A percentile compares a stretch with the other conserved stretches of the same genome.
Evolutionary conservation across 1,139 yeast species (phyloP).

Genomic region (Blastobotrys serpentis): DNA sequence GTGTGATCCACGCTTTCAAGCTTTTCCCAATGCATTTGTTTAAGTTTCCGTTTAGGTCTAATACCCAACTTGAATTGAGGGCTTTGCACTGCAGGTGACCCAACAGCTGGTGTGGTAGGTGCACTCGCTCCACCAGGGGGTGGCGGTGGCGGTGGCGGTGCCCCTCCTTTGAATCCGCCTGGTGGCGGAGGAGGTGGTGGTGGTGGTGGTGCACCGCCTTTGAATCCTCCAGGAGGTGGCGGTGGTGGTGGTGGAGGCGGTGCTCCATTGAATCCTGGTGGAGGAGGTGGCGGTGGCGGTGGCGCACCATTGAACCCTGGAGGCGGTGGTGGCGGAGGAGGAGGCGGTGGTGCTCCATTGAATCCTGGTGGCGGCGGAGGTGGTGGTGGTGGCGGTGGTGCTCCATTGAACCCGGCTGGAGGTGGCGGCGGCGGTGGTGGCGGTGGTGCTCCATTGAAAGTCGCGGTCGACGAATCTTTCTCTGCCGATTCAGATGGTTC

Average conservation of each 20-base stretch:
- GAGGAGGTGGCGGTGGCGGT: constrained; percentile 40
- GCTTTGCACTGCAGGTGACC: constrained; percentile 24
- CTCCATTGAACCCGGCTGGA: constrained; percentile 17
- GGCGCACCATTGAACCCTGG: constrained; percentile 26
- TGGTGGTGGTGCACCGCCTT: constrained; percentile 38
- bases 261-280: constrained; percentile 28
- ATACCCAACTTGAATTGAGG: constrained; percentile 28
- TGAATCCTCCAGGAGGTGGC: constrained; percentile 18
- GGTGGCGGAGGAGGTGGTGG: constrained; percentile 41
- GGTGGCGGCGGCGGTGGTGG: constrained; percentile 28
- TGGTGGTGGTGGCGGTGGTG: constrained; percentile 29
- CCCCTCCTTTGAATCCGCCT: constrained; percentile 28
- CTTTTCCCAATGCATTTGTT: constrained; percentile 96
- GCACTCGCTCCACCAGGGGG: constrained; percentile 25
- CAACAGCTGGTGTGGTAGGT: constrained; percentile 36
- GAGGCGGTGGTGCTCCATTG: constrained; percentile 33
- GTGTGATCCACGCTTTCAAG: constrained; percentile 65
- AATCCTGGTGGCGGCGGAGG: constrained; percentile 22
- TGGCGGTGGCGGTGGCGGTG: constrained; percentile 37
- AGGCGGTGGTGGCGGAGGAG: constrained; percentile 37
- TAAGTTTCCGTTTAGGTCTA: constrained; percentile 65
- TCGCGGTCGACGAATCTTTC: constrained; percentile 3
- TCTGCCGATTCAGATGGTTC: no score
- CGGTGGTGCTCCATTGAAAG: constrained; percentile 23
- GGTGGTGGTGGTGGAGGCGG: constrained; percentile 33